A percentile compares a stretch with the other conserved stretches of the same genome.
Conservation (phyloP, 306 rosid species). For the Gynostemma pentaphyllum region DNA sequence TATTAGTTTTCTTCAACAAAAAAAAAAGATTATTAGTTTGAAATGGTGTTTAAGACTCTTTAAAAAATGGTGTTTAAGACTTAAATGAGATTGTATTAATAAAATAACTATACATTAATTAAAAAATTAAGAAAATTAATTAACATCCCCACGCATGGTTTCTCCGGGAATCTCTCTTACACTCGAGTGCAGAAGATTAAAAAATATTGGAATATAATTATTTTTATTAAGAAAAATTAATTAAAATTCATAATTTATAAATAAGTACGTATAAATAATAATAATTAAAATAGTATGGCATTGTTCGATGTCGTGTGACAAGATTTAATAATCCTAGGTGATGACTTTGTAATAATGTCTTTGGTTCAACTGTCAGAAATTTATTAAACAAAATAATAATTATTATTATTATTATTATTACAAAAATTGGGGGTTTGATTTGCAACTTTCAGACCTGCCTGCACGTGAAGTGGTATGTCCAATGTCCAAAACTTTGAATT, state of each 20-base stretch:
- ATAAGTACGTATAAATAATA: background rate
- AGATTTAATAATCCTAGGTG: background rate
- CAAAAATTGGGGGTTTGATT: background rate
- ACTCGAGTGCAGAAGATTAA: constrained; percentile 22
- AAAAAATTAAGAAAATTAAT: constrained; percentile 18
- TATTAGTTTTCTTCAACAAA: too few relatives aligned
- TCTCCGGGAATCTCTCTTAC: constrained; percentile 81
- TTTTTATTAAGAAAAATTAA: background rate
- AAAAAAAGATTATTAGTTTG: too few relatives aligned
- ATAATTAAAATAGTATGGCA: background rate
- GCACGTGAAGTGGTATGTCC: constrained; percentile 36
- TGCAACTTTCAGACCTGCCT: constrained; percentile 9
- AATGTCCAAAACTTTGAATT: constrained; percentile 9
- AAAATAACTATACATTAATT: background rate
- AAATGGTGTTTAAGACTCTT: background rate
- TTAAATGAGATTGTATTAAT: background rate
- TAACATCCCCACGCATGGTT: constrained; percentile 74
- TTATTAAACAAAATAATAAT: background rate
- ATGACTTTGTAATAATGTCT: constrained; percentile 13
- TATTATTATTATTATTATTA: too few relatives aligned
- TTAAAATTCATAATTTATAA: too few relatives aligned
- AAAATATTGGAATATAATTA: background rate
- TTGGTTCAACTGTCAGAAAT: background rate
- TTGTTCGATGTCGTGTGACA: constrained; percentile 8
- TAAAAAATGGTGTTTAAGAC: background rate